phyloP scores from a whole-genome alignment of 192 early-diverging fungal species.

The Coemansia sp. region DNA sequence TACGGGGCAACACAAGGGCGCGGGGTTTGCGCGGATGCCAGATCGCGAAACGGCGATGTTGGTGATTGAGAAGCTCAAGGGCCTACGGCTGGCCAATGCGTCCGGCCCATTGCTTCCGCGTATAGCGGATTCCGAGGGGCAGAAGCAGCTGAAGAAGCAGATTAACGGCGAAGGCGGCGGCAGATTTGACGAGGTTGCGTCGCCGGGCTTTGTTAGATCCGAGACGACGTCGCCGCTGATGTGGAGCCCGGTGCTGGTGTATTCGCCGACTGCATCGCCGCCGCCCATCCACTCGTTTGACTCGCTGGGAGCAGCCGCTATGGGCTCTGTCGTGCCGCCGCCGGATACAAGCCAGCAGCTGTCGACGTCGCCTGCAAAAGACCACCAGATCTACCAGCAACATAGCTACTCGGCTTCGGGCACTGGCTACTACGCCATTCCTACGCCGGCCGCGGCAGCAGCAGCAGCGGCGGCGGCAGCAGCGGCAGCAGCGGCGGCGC shows the following conservation, averaged over 20 bases:
- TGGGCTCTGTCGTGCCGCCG: background rate
- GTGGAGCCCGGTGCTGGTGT: constrained; percentile 49
- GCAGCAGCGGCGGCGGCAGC: background rate
- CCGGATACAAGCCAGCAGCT: constrained; percentile 1
- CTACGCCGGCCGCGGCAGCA: background rate
- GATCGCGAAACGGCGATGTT: constrained; percentile 64
- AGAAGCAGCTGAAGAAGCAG: constrained; percentile 74
- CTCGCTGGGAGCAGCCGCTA: background rate
- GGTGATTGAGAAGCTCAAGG: constrained; percentile 68
- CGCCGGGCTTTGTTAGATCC: constrained; percentile 14
- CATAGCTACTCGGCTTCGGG: background rate
- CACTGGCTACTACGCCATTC: constrained; percentile 13
- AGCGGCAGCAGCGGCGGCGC: background rate
- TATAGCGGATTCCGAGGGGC: constrained; percentile 75
- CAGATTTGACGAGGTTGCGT: constrained; percentile 12
- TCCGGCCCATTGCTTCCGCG: constrained; percentile 69
- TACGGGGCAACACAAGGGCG: constrained; percentile 66
- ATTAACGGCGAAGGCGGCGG: constrained; percentile 36
- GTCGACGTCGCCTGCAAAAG: background rate
- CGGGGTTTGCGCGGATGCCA: constrained; percentile 72
- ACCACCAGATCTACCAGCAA: background rate
- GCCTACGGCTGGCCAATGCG: constrained; percentile 57
- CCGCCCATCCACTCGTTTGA: constrained; percentile 18
- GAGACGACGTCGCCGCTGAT: constrained; percentile 33
- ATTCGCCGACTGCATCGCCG: constrained; percentile 27